A percentile compares a stretch with the other conserved stretches of the same genome.
phyloP scores from a whole-genome alignment of 768 basidiomycete genomes.

The Suillus spraguei region DNA sequence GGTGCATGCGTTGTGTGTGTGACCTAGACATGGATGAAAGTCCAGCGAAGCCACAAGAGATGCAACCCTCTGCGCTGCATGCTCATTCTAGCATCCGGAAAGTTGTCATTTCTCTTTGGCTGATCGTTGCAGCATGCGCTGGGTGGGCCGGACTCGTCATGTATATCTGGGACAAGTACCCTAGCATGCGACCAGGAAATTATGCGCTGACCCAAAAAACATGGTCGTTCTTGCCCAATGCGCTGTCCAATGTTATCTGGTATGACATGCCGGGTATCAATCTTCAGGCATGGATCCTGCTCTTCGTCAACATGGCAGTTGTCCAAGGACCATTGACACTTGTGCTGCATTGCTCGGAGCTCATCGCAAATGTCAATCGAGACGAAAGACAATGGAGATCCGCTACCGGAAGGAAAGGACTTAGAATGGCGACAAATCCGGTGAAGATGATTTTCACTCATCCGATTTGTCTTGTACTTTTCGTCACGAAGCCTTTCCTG shows the following conservation, averaged over 20 bases:
- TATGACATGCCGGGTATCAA: conserved; percentile 2
- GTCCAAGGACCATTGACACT: conserved; percentile 33
- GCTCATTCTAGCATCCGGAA: not conserved
- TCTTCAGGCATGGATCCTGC: conserved; percentile 22
- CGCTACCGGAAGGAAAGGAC: conserved; percentile 21
- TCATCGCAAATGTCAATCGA: conserved; percentile 31
- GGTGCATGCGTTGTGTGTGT: not conserved
- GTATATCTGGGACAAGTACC: not conserved
- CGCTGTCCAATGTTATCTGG: conserved; percentile 15
- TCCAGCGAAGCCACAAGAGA: not conserved
- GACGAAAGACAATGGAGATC: conserved; percentile 32
- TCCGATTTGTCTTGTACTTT: conserved; percentile 18
- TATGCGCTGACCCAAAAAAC: not conserved
- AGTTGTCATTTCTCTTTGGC: conserved; percentile 24
- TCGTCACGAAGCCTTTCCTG: conserved; percentile 26
- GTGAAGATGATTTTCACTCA: conserved; percentile 25
- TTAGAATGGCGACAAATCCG: conserved; percentile 21
- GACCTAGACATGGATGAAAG: not conserved
- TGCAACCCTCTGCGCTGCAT: not conserved
- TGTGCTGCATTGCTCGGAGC: conserved; percentile 30
- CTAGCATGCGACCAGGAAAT: too few relatives aligned
- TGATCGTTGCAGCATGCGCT: conserved; percentile 22
- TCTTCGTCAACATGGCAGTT: conserved; percentile 28
- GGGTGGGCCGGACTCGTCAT: conserved; percentile 24
- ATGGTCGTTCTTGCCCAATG: conserved; percentile 29